Percentiles rank a stretch among this genome's conserved stretches.
phyloP scores from a whole-genome alignment of 1,284 basidiomycete species.

The Ceratobasidium sp. region DNA sequence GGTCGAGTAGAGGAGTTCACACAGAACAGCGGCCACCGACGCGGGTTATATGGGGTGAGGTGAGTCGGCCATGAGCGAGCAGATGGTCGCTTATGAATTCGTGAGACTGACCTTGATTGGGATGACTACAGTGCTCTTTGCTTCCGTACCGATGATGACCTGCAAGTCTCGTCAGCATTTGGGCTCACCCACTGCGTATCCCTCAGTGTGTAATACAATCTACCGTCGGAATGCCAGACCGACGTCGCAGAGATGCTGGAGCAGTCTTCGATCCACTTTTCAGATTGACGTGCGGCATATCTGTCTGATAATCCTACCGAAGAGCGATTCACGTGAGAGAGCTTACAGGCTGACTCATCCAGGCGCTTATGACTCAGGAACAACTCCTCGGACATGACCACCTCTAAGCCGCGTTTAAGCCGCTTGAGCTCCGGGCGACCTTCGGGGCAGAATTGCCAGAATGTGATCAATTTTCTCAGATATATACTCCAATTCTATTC shows the following conservation, averaged over 20 bases:
- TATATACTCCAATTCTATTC: conserved; percentile 29
- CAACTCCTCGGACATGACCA: no score
- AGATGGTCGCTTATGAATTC: conserved; percentile 44
- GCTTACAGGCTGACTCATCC: no score
- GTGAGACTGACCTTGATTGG: conserved; percentile 42
- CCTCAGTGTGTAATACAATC: not conserved
- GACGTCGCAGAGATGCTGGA: not conserved
- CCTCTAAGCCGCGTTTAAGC: no score
- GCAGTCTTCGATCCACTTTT: conserved; percentile 1
- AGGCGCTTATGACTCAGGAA: no score
- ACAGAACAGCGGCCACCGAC: conserved; percentile 9
- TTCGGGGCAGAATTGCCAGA: no score
- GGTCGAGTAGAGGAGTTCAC: conserved; percentile 32
- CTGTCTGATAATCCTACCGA: conserved; percentile 24
- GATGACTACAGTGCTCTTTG: conserved; percentile 2
- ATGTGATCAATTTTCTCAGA: no score
- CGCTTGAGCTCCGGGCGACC: no score
- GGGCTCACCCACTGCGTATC: not conserved
- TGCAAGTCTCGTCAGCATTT: conserved; percentile 9
- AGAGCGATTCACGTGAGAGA: conserved; percentile 35
- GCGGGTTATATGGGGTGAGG: conserved; percentile 42
- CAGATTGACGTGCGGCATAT: conserved; percentile 11
- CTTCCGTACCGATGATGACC: conserved; percentile 15
- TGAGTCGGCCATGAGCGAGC: conserved; percentile 44
- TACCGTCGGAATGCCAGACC: not conserved